Evolutionary conservation across 1,284 basidiomycete genomes (phyloP), one percentile per base, ranked within the genome.

Genomic region (Ustilago nuda): DNA sequence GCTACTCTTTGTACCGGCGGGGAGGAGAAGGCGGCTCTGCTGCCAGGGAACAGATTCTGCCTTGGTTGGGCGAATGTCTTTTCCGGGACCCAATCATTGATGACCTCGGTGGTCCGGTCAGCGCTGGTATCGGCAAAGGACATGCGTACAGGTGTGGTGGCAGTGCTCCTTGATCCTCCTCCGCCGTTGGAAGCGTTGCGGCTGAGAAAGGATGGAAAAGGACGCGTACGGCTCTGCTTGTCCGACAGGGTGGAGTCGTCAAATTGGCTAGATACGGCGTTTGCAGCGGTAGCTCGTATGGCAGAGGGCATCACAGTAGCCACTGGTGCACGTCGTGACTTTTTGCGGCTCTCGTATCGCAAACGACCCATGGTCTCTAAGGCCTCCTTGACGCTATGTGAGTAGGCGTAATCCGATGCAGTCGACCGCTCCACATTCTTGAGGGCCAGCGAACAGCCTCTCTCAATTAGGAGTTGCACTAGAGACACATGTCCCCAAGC

Each of bases 401-500:
- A 75, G 86, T 94, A 98, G 12, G 94, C 93, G 85, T 94, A 96
- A 86, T 98, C 95, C 0, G 91, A 91, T 2, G 95, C 91, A 1
- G 92, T 94, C 82, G 94, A 98, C 0, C 94, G 94, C 70, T 94
- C 91, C 65, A 93, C 93, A 85, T 98, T 98, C 73, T 92, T 90
- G 36, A 91, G 90, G 23, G 90, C 88, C 81, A 91, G 92, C 77
- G 91, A 90, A 82, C 94, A 96, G 1, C 94, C 95, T 64, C 92
- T 89, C 84, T 95, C 93, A 69, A 98, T 92, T 46, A 98, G 88
- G 17, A 94, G 87, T 86, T 93, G 93, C 4, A 97, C 91, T 41
- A 94, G 90, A 90, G 94, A 85, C 12, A 82, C 52, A 13, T 72
- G 64, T 6, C 66, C 58, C 64, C 41, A 66, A 63, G 65, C 55